These are phyloP conservation scores for Choiromyces venosus DNA, from an alignment of 495 filamentous ascomycete species.

Conservation along the genomic window DNA sequence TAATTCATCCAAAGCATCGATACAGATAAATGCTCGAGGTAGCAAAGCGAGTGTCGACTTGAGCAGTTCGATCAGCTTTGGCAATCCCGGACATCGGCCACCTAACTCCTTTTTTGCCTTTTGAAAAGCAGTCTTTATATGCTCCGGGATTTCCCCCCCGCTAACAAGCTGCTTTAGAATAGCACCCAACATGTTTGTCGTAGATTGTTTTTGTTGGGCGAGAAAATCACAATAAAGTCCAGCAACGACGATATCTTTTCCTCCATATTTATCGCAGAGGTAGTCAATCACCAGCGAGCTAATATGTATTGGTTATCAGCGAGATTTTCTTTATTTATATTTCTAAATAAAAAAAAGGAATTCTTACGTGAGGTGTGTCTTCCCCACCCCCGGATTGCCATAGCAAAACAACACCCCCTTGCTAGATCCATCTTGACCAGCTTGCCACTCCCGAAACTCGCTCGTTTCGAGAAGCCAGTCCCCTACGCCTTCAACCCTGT, in stretches of 20 bases:
- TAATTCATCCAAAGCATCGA: background rate
- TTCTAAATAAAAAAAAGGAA: background rate
- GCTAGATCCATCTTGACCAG: no score
- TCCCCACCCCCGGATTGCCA: no score
- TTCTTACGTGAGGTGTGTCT: background rate
- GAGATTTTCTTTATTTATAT: background rate
- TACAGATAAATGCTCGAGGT: background rate
- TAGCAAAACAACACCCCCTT: no score
- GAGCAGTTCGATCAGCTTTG: background rate
- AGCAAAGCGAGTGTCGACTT: background rate
- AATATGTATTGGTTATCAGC: background rate
- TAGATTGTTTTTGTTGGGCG: background rate
- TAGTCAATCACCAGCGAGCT: background rate
- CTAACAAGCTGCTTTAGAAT: background rate
- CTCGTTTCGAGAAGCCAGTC: no score
- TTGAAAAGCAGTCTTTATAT: background rate
- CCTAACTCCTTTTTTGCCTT: background rate
- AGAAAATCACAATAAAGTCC: background rate
- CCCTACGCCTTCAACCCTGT: background rate
- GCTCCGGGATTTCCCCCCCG: background rate
- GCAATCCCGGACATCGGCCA: background rate
- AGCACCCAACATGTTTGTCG: background rate
- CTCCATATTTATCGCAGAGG: background rate
- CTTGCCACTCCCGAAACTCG: no score
- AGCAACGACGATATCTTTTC: background rate